These are phyloP conservation scores for Penicillium olsonii DNA, from an alignment of 2,329 filamentous ascomycete species.

Conservation along the genomic window DNA sequence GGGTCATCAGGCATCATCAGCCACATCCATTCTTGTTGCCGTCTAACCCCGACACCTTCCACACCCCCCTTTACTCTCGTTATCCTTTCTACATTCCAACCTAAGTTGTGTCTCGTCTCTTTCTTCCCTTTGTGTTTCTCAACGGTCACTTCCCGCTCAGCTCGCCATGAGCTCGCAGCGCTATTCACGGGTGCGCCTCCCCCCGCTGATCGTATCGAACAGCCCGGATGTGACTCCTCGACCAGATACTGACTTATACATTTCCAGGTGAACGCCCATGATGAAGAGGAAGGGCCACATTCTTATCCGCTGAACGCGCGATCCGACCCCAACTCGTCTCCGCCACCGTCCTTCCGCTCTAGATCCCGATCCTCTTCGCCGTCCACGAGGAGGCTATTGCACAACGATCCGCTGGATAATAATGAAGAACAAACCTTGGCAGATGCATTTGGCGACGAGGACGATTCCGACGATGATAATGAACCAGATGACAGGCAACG, in stretches of 20 bases:
- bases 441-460: slow-evolving; percentile 87
- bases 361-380: slow-evolving; percentile 78
- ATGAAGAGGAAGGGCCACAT: slow-evolving; percentile 42
- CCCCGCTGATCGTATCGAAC: slow-evolving; percentile 20
- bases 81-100: slow-evolving; percentile 15
- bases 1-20: slow-evolving; percentile 21
- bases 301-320: slow-evolving; percentile 34
- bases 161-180: slow-evolving; percentile 53
- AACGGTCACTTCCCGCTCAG: slow-evolving; percentile 31
- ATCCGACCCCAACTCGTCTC: slow-evolving; percentile 39
- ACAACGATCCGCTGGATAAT: slow-evolving; percentile 52
- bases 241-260: slow-evolving; percentile 12
- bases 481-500: slow-evolving; percentile 81
- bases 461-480: slow-evolving; percentile 68
- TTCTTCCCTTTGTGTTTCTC: slow-evolving; percentile 22
- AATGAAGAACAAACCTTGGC: slow-evolving; percentile 78
- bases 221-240: slow-evolving; percentile 15
- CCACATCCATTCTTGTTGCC: slow-evolving; percentile 26
- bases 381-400: slow-evolving; percentile 54
- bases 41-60: slow-evolving; percentile 22
- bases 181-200: slow-evolving; percentile 48
- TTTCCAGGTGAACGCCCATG: slow-evolving; percentile 45
- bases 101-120: slow-evolving; percentile 13
- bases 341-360: slow-evolving; percentile 81
- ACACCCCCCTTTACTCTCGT: slow-evolving; percentile 20